phyloP scores from a whole-genome alignment of 2,329 filamentous ascomycete species.

The Raffaelea deltoideospora region DNA sequence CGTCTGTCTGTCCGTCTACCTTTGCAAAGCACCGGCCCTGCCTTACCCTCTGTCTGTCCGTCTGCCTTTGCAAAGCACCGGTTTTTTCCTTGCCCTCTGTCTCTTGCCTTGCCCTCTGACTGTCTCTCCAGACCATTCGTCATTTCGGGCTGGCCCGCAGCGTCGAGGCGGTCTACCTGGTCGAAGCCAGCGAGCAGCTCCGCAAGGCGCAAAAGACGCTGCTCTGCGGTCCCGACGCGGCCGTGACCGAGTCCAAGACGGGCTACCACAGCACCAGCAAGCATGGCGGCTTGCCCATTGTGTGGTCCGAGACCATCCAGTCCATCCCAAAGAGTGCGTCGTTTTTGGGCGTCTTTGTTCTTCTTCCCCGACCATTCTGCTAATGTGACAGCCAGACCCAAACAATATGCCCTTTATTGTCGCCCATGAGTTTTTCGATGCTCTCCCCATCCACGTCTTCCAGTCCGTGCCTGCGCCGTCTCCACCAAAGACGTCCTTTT shows the following conservation, averaged over 20 bases:
- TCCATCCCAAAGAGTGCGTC: slow-evolving; percentile 55
- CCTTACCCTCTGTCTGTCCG: too few relatives aligned
- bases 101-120: not conserved
- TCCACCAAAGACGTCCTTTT: slow-evolving; percentile 21
- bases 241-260: slow-evolving; percentile 53
- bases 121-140: slow-evolving; percentile 50
- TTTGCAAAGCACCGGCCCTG: too few relatives aligned
- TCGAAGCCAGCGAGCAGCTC: slow-evolving; percentile 79
- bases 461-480: slow-evolving; percentile 49
- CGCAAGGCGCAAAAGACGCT: slow-evolving; percentile 64
- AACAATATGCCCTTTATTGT: slow-evolving; percentile 79
- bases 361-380: too few relatives aligned
- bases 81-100: not conserved
- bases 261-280: slow-evolving; percentile 65
- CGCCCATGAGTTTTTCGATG: slow-evolving; percentile 97
- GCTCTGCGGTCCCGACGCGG: slow-evolving; percentile 58
- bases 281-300: slow-evolving; percentile 56
- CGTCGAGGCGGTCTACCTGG: slow-evolving; percentile 79
- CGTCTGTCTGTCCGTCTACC: not conserved
- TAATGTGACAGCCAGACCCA: slow-evolving; percentile 26
- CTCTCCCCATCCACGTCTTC: slow-evolving; percentile 90
- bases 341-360: not conserved
- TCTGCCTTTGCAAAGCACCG: too few relatives aligned
- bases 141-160: slow-evolving; percentile 65
- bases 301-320: slow-evolving; percentile 82